Conservation (phyloP, 148 eudicot genomes). For the Arbutus unedo region DNA sequence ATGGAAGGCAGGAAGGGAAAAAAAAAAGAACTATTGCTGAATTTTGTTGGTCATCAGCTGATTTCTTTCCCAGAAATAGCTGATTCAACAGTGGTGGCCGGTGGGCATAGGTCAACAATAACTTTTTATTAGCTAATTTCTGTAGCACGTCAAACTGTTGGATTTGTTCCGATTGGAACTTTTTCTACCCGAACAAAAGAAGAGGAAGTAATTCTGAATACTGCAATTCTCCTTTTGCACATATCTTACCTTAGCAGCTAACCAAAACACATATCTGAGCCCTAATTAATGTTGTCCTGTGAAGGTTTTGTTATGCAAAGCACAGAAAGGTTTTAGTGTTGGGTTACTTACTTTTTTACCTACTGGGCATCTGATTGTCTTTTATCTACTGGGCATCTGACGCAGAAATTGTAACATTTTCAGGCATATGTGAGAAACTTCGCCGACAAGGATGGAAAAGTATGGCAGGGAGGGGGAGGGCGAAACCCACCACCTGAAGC, state of each 20-base stretch:
- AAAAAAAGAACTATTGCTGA: too few species aligned
- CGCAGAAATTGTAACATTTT: constrained; percentile 3
- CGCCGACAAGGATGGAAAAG: constrained; percentile 89
- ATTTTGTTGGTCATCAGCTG: too few species aligned
- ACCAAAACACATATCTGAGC: not conserved
- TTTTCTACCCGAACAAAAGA: too few species aligned
- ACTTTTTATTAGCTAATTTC: too few species aligned
- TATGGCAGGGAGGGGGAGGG: constrained; percentile 97
- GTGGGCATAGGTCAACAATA: too few species aligned
- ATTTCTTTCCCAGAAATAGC: too few species aligned
- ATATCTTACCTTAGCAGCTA: not conserved
- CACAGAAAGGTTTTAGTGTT: not conserved
- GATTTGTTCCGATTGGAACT: too few species aligned
- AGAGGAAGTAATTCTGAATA: not conserved
- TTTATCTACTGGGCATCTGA: not conserved
- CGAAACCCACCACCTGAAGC: constrained; percentile 96
- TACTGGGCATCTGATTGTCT: not conserved
- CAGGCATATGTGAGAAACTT: constrained; percentile 71
- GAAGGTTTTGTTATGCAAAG: too few species aligned
- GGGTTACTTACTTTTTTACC: not conserved
- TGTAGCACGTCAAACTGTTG: too few species aligned
- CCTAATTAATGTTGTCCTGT: not conserved
- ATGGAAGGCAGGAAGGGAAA: too few species aligned
- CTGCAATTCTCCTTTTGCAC: not conserved
- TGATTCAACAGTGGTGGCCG: too few species aligned